phyloP scores from a whole-genome alignment of 108 stramenopile genomes.

The Hondaea fermentalgiana region DNA sequence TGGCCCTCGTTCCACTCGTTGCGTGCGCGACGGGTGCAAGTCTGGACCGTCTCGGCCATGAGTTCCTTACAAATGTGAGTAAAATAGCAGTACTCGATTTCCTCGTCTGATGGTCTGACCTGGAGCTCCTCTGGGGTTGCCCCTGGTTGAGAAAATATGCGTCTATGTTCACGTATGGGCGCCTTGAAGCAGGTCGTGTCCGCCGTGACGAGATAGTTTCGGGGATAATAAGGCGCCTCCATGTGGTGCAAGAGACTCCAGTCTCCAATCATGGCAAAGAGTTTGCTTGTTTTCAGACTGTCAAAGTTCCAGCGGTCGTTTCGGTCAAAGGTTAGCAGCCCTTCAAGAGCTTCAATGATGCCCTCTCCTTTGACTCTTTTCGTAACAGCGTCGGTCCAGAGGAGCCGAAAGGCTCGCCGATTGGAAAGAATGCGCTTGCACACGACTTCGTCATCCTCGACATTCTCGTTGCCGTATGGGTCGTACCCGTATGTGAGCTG shows the following conservation, averaged over 20 bases:
- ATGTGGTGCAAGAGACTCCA: neutral
- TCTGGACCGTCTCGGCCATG: neutral
- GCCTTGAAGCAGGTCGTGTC: neutral
- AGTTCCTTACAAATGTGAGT: neutral
- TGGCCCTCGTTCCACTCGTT: neutral
- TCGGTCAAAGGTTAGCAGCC: neutral
- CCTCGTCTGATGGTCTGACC: neutral
- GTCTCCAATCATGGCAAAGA: neutral
- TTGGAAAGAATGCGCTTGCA: neutral
- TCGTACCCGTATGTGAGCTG: neutral
- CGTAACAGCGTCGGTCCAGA: neutral
- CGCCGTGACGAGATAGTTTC: neutral
- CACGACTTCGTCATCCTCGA: neutral
- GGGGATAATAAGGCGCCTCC: neutral
- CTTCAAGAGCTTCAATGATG: neutral
- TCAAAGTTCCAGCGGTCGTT: neutral
- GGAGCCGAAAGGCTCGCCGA: neutral
- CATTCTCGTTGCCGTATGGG: neutral
- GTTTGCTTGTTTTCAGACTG: neutral
- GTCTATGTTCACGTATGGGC: neutral
- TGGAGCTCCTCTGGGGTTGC: neutral
- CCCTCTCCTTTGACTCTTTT: neutral
- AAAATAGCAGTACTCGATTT: neutral
- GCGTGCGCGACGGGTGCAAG: neutral
- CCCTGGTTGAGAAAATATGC: neutral